Conservation (phyloP, 2,329 filamentous ascomycete species). For the Fusarium nygamai region DNA sequence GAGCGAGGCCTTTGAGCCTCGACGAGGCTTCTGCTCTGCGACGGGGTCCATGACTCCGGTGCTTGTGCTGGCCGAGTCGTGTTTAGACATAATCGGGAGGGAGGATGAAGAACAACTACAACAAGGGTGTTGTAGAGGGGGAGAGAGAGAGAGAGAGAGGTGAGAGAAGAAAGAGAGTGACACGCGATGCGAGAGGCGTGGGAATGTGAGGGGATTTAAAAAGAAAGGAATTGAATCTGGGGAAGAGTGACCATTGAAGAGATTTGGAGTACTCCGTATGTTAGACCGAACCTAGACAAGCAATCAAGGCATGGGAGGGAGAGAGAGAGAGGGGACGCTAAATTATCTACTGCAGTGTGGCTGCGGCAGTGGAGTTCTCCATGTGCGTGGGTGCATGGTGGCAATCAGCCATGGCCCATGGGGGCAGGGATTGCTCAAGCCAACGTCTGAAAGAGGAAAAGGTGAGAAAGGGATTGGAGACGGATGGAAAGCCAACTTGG, state of each 20-base stretch:
- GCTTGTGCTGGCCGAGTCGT: constrained; percentile 34
- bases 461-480: no score
- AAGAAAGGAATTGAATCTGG: constrained; percentile 25
- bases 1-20: constrained; percentile 38
- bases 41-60: constrained; percentile 31
- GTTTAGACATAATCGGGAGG: constrained; percentile 29
- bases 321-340: not conserved
- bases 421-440: constrained; percentile 13
- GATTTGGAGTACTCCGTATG: constrained; percentile 18
- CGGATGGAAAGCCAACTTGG: not conserved
- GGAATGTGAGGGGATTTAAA: constrained; percentile 13
- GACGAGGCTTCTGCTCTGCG: constrained; percentile 42
- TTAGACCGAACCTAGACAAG: not conserved
- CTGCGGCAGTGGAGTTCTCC: not conserved
- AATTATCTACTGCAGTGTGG: constrained; percentile 8
- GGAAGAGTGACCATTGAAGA: constrained; percentile 21
- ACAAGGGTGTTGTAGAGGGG: not conserved
- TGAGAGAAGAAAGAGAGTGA: not conserved
- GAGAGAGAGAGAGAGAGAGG: not conserved
- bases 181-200: not conserved
- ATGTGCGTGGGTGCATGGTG: constrained; percentile 10
- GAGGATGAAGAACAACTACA: not conserved
- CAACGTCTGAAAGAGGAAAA: constrained; percentile 14
- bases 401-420: constrained; percentile 18
- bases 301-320: not conserved